A percentile compares a stretch with the other conserved stretches of the same genome.
These are phyloP conservation scores for Saccharomyces kudriavzevii DNA, from an alignment of 805 yeast genomes.

Conservation along the genomic window DNA sequence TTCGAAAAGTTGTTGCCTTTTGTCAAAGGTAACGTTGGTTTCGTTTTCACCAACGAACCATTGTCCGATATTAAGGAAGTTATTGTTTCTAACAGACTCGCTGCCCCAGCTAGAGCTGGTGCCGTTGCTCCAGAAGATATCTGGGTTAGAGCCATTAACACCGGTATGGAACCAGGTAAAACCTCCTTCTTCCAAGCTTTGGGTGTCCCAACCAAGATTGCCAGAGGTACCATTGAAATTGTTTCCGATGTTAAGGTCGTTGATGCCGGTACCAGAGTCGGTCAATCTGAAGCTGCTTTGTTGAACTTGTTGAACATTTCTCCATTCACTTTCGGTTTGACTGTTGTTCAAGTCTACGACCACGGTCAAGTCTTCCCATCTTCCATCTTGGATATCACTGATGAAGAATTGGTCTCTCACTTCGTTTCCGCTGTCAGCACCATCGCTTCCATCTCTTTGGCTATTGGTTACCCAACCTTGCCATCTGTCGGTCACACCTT, in stretches of 20 bases:
- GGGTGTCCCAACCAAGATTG: slow-evolving; percentile 99
- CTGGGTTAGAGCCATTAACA: slow-evolving; percentile 98
- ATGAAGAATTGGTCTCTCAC: slow-evolving; percentile 89
- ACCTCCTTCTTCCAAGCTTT: slow-evolving; percentile 99
- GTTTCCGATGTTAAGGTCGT: slow-evolving; percentile 95
- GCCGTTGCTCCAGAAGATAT: slow-evolving; percentile 98
- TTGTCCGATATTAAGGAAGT: slow-evolving; percentile 86
- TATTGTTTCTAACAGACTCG: slow-evolving; percentile 86
- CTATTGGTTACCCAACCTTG: slow-evolving; percentile 98
- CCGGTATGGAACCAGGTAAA: slow-evolving; percentile 99
- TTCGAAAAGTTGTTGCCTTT: slow-evolving; percentile 89
- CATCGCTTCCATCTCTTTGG: slow-evolving; percentile 94
- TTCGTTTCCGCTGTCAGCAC: slow-evolving; percentile 85
- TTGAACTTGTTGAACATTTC: slow-evolving; percentile 99
- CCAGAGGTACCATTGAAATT: slow-evolving; percentile 99
- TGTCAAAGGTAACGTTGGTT: slow-evolving; percentile 98
- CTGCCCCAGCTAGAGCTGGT: slow-evolving; percentile 99
- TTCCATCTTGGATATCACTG: slow-evolving; percentile 94
- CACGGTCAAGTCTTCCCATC: slow-evolving; percentile 98
- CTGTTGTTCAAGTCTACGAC: slow-evolving; percentile 95
- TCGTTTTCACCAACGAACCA: slow-evolving; percentile 96
- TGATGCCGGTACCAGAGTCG: slow-evolving; percentile 77
- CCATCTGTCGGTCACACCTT: slow-evolving; percentile 98
- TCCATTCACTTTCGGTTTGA: slow-evolving; percentile 98
- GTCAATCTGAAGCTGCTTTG: slow-evolving; percentile 98